Evolutionary conservation across 192 early-diverging fungal genomes (phyloP), one percentile per base, ranked within the genome.

Genomic region (Irineochytrium annulatum): DNA sequence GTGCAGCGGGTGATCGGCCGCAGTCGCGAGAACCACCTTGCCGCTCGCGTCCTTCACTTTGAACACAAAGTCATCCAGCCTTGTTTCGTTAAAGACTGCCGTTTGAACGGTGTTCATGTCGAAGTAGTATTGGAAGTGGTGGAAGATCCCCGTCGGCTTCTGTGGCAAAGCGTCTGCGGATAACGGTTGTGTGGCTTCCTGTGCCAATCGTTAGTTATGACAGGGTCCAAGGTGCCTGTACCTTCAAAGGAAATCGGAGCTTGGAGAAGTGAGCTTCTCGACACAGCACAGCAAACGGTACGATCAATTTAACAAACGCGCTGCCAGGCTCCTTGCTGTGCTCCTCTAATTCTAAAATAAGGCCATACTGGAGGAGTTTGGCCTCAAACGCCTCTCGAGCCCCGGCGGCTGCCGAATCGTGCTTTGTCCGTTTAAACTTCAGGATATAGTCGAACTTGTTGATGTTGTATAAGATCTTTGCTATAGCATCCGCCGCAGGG

Each of bases 371-470:
- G 3, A 55, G 53, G 27, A 55, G 19, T 29, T 33, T 55, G 11
- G 24, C 32, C 32, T 55, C 53, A 55, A 31, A 55, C 32, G 32
- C 8, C 19, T 17, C 17, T 5, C 53, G 53, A 55, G 32, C 32
- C 24, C 3, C 17, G 8, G 53, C 8, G 19, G 13, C 19, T n/a
- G 24, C 11, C 32, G 24, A 22, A 13, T 51, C 48, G 13, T 51
- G 48, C 20, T 51, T 26, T 8, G 48, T 17, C 3, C 6, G 17
- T 19, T 55, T 55, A 31, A 30, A 55, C 19, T n/a, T 27, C 3
- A 55, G 53, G n/a, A 55, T 31, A 55, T 55, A 55, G 53, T 55
- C 53, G 11, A 4, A 30, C 11, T 33, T 19, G 3, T 22, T 14
- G 11, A 14, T 31, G 3, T 31, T 31, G 32, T 55, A 55, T 11